Evolutionary conservation across 2,329 filamentous ascomycete species (phyloP).

Genomic region (Fusarium marasasianum): DNA sequence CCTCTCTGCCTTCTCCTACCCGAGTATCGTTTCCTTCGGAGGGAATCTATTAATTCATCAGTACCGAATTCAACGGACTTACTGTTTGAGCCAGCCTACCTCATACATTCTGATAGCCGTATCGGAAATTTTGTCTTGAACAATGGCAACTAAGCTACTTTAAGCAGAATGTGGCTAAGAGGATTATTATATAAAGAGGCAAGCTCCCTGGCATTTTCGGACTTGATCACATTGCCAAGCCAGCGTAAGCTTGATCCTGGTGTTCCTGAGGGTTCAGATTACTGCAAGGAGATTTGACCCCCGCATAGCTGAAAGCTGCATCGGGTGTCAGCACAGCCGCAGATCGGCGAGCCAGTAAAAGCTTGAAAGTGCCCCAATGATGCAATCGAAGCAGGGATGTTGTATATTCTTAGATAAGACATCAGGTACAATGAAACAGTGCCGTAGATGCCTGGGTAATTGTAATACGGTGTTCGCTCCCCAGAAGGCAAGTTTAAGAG

Average conservation of each 20-base stretch:
- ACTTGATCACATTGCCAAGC: too few relatives aligned
- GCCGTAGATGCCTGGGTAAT: background rate
- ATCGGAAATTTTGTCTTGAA: background rate
- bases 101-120: background rate
- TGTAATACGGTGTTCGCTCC: background rate
- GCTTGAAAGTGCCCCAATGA: background rate
- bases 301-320: background rate
- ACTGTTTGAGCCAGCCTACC: background rate
- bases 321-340: background rate
- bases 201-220: rapidly evolving
- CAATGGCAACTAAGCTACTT: too few relatives aligned
- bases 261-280: background rate
- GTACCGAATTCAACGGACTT: too few relatives aligned
- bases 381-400: background rate
- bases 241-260: background rate
- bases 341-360: background rate
- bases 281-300: background rate
- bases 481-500: background rate
- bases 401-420: rapidly evolving
- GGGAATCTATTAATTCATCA: background rate
- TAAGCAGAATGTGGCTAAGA: too few relatives aligned
- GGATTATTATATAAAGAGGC: too few relatives aligned
- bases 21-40: background rate
- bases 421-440: rapidly evolving
- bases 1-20: background rate